Evolutionary conservation across 2,329 filamentous ascomycete genomes (phyloP).

Genomic region (Pseudogymnoascus sp.): DNA sequence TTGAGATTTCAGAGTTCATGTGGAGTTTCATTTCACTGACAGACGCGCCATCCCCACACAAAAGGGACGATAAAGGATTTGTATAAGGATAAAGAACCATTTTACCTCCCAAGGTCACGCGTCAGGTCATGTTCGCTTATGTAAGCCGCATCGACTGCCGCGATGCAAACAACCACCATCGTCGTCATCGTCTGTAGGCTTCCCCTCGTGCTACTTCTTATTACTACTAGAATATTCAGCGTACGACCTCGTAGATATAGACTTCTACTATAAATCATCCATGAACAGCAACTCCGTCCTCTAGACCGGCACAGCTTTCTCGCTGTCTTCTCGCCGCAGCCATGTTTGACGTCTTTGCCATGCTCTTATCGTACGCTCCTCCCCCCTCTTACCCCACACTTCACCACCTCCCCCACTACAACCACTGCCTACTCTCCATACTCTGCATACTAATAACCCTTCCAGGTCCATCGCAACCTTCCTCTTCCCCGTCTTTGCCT

Average conservation of each 20-base stretch:
- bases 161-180: not conserved
- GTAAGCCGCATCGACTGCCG: constrained; percentile 3
- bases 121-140: not conserved
- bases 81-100: not conserved
- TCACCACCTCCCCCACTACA: constrained; percentile 17
- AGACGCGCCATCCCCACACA: not conserved
- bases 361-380: constrained; percentile 59
- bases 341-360: constrained; percentile 74
- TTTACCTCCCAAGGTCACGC: constrained; percentile 6
- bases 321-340: constrained; percentile 9
- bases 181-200: not conserved
- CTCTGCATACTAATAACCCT: constrained; percentile 17
- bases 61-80: not conserved
- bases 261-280: not conserved
- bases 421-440: constrained; percentile 2
- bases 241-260: not conserved
- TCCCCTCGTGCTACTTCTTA: not conserved
- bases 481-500: constrained; percentile 91
- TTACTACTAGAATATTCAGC: not conserved
- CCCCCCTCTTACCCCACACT: constrained; percentile 19
- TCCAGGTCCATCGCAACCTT: constrained; percentile 75
- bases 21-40: not conserved
- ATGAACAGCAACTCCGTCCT: not conserved
- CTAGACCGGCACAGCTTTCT: constrained; percentile 6
- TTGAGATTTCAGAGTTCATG: not conserved